These are phyloP conservation scores for Russula griseocarnosa DNA, from an alignment of 768 basidiomycete species.

Conservation along the genomic window DNA sequence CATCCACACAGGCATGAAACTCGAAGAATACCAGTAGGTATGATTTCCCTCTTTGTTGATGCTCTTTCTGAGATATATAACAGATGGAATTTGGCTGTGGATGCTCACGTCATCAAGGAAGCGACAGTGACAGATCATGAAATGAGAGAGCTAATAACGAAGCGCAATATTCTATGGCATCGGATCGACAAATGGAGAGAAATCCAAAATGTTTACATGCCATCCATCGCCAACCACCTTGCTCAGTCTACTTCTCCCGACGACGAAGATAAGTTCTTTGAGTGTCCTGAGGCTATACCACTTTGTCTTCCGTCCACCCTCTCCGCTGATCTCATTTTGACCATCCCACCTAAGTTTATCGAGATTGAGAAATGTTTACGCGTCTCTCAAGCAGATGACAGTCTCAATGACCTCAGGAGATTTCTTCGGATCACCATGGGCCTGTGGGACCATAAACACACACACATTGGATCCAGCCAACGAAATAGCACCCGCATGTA, in stretches of 20 bases:
- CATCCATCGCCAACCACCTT: neutral
- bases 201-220: neutral
- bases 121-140: neutral
- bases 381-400: neutral
- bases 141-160: neutral
- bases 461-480: neutral
- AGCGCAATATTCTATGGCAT: neutral
- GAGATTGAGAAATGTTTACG: neutral
- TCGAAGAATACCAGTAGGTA: neutral
- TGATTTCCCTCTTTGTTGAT: neutral
- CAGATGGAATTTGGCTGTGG: neutral
- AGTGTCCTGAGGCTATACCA: neutral
- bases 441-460: neutral
- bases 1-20: neutral
- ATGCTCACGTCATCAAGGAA: neutral
- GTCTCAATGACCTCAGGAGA: neutral
- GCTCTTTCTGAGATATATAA: neutral
- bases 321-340: neutral
- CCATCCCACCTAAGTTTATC: neutral
- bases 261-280: neutral
- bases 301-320: neutral
- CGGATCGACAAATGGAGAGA: constrained; percentile 6
- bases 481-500: neutral
- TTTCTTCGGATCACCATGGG: neutral
- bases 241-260: neutral